Evolutionary conservation across 1,284 basidiomycete species (phyloP), one percentile per base, ranked within the genome.

Genomic region (Taiwanofungus camphoratus): DNA sequence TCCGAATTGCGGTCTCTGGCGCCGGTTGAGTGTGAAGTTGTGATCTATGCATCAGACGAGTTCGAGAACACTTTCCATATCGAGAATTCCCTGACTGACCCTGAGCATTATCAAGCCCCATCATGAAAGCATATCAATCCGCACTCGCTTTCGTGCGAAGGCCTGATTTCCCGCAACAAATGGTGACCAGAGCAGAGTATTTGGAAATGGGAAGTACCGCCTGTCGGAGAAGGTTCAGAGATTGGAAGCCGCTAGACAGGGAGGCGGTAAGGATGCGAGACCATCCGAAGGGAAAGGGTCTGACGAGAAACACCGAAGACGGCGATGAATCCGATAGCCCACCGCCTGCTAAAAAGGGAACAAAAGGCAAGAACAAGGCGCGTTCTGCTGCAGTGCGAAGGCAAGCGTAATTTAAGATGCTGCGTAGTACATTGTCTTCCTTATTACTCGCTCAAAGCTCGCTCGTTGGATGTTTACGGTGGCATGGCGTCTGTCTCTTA

Each of bases 101-200:
- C 5, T 33, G 20, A 39, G 26, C 27, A 21, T 36, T 36, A 15
- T 11, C 26, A 58, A 91, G 87, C 52, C 82, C 91, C n/a, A 73
- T 82, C 50, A 74, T 76, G 42, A 83, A 84, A 61, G 77, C 80
- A 0, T 92, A 87, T 63, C 68, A 70, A 43, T 76, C 85, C 30
- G 87, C 87, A 0, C 63, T 76, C 42, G 65, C 69, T 7, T 77
- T 91, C 51, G 76, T 79, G 31, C 65, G 63, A 39, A 69, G 69
- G 32, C 68, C 79, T 12, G 67, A 69, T 43, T 80, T 85, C 55
- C 48, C 65, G 2, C 65, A 71, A 34, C 64, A 67, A 39, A 67
- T 73, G 11, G 77, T 93, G 52, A 89, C 88, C 2, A 71, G 85
- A 29, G 77, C 76, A 39, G 90, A 94, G 58, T 95, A 92, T 64